phyloP scores from a whole-genome alignment of 2,329 filamentous ascomycete species.

The Ceratocystis cubensis region DNA sequence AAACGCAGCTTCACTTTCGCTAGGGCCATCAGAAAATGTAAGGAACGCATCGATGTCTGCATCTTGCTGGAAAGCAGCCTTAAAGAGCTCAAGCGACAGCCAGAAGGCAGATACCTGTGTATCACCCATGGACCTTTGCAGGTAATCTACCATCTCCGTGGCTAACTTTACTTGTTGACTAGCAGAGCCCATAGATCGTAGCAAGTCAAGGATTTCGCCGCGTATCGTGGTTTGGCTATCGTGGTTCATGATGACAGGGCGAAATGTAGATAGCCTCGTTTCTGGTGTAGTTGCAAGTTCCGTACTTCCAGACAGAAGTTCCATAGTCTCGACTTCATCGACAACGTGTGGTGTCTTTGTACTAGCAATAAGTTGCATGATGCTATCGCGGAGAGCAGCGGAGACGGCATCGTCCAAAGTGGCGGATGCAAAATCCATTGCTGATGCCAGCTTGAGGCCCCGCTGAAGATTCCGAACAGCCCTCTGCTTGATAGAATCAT shows the following conservation, averaged over 20 bases:
- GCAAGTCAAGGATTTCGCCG: slow-evolving; percentile 44
- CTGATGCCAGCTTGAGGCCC: slow-evolving; percentile 53
- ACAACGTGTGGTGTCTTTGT: slow-evolving; percentile 27
- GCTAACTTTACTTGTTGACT: slow-evolving; percentile 49
- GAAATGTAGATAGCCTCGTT: slow-evolving; percentile 34
- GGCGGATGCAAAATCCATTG: slow-evolving; percentile 50
- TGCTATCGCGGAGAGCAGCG: slow-evolving; percentile 60
- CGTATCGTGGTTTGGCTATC: slow-evolving; percentile 55
- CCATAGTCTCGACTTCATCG: slow-evolving; percentile 26
- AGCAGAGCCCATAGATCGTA: slow-evolving; percentile 42
- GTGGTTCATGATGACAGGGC: slow-evolving; percentile 48
- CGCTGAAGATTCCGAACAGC: slow-evolving; percentile 66
- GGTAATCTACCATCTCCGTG: slow-evolving; percentile 50
- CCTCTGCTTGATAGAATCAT: slow-evolving; percentile 62
- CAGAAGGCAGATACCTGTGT: slow-evolving; percentile 61
- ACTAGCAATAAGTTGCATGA: slow-evolving; percentile 31
- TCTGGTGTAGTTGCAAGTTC: slow-evolving; percentile 10
- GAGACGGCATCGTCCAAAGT: slow-evolving; percentile 56
- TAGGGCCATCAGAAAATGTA: slow-evolving; percentile 32
- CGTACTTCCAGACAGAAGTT: slow-evolving; percentile 15
- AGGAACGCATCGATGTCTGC: slow-evolving; percentile 55
- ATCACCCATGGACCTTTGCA: slow-evolving; percentile 42
- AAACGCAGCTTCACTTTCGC: slow-evolving; percentile 37
- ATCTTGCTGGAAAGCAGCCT: slow-evolving; percentile 40
- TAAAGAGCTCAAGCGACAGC: slow-evolving; percentile 62